Conservation (phyloP, 768 basidiomycete species). For the Trametes villosa region DNA sequence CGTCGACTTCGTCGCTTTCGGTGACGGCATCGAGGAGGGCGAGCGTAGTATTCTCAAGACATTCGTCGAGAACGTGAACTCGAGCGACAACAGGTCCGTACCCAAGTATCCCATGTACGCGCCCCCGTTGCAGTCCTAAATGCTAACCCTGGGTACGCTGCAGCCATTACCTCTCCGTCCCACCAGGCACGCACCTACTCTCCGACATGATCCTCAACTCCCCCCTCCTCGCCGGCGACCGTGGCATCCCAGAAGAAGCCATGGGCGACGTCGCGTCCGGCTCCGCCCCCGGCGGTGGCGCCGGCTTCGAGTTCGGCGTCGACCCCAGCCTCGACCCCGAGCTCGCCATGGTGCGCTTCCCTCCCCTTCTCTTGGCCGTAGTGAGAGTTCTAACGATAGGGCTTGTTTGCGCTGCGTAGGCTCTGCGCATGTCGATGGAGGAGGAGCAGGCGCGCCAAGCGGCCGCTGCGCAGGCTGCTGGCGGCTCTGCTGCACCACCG, state of each 20-base stretch:
- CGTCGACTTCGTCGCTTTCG: slow-evolving; percentile 88
- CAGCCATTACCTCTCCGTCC: slow-evolving; percentile 82
- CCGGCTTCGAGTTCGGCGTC: slow-evolving; percentile 87
- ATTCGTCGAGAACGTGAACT: slow-evolving; percentile 83
- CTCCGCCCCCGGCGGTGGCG: slow-evolving; percentile 48
- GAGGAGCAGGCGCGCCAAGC: slow-evolving; percentile 85
- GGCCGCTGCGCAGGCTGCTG: slow-evolving; percentile 45
- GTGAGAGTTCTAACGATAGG: not conserved
- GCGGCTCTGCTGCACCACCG: slow-evolving; percentile 38
- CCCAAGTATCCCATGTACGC: not conserved
- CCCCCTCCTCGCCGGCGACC: slow-evolving; percentile 80
- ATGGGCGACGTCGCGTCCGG: slow-evolving; percentile 52
- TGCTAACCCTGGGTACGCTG: not conserved
- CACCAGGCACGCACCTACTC: slow-evolving; percentile 77
- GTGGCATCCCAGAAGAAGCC: slow-evolving; percentile 66
- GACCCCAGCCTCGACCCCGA: slow-evolving; percentile 97
- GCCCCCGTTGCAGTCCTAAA: not conserved
- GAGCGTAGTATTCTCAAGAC: slow-evolving; percentile 72
- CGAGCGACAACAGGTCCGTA: slow-evolving; percentile 85
- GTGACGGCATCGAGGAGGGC: slow-evolving; percentile 83
- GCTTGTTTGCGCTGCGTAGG: slow-evolving; percentile 49
- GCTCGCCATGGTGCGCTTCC: slow-evolving; percentile 85
- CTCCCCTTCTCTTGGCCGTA: not conserved
- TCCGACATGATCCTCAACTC: slow-evolving; percentile 85
- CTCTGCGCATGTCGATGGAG: slow-evolving; percentile 96